Percentiles rank a stretch among this genome's conserved stretches.
Conservation (phyloP, 2,329 filamentous ascomycete genomes). For the Botrytis fragariae region DNA sequence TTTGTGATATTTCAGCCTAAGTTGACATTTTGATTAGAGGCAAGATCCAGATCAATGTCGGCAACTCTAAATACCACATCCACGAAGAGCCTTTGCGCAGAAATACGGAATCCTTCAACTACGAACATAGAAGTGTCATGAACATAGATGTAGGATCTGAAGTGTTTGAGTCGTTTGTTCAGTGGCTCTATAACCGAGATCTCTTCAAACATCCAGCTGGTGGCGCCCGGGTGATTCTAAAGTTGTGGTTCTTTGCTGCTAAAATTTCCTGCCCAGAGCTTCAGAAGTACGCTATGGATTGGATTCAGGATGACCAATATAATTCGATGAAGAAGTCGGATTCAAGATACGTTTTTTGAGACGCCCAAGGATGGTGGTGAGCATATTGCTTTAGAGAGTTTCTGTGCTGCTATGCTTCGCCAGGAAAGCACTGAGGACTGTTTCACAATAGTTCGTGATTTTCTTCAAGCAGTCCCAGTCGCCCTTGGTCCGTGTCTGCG, state of each 20-base stretch:
- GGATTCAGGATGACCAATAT: background rate
- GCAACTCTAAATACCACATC: background rate
- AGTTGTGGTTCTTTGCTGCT: background rate
- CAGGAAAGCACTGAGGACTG: too few species aligned
- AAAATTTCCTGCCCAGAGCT: background rate
- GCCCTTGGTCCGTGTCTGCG: background rate
- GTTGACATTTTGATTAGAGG: background rate
- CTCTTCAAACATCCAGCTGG: background rate
- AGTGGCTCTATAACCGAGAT: background rate
- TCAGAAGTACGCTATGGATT: conserved; percentile 1
- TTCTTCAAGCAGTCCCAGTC: background rate
- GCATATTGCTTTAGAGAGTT: background rate
- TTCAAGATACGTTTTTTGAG: background rate
- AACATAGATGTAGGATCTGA: background rate
- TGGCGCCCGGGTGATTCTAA: background rate
- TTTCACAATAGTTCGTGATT: too few species aligned
- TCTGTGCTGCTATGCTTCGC: background rate
- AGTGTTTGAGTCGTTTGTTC: background rate
- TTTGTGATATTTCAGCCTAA: too few species aligned
- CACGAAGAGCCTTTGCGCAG: background rate
- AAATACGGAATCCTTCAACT: background rate
- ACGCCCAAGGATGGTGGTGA: background rate
- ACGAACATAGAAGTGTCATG: rapidly evolving
- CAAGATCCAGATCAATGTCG: background rate
- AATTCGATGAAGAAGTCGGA: background rate